These are phyloP conservation scores for Hypoxylon rickii DNA, from an alignment of 495 filamentous ascomycete species.

Conservation along the genomic window DNA sequence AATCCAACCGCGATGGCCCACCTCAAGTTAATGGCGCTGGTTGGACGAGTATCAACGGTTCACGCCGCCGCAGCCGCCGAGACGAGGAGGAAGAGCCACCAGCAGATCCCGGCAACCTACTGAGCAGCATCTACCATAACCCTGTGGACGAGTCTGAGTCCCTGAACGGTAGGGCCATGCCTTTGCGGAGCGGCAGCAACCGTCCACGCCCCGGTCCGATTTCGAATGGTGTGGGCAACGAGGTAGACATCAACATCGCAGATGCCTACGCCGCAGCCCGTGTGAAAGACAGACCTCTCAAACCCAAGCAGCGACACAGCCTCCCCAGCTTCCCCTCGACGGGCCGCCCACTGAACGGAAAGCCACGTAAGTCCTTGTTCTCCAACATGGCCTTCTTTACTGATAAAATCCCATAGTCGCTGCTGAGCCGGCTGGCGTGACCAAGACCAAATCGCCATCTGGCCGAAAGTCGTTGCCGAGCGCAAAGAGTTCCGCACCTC, in stretches of 20 bases:
- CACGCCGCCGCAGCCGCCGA: constrained; percentile 28
- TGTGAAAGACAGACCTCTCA: constrained; percentile 18
- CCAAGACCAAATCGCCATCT: constrained; percentile 28
- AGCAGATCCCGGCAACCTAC: constrained; percentile 34
- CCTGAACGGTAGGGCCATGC: constrained; percentile 24
- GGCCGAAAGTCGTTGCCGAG: constrained; percentile 38
- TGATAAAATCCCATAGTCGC: no score
- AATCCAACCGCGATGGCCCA: constrained; percentile 17
- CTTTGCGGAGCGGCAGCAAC: constrained; percentile 21
- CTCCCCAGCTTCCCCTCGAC: constrained; percentile 24
- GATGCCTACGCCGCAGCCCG: constrained; percentile 7
- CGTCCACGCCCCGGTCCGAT: constrained; percentile 15
- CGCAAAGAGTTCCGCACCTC: constrained; percentile 30
- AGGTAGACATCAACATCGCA: constrained; percentile 1
- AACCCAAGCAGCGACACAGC: constrained; percentile 35
- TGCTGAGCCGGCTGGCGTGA: no score
- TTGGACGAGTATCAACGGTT: constrained; percentile 39
- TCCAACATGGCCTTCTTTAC: no score
- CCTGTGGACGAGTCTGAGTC: constrained; percentile 32
- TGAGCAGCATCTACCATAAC: constrained; percentile 40
- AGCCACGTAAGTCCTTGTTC: constrained; percentile 13
- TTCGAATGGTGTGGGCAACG: constrained; percentile 7
- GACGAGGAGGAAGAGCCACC: constrained; percentile 37
- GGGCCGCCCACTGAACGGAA: constrained; percentile 13
- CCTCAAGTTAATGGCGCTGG: constrained; percentile 18